Percentiles rank a stretch among this genome's conserved stretches.
Evolutionary conservation across 331 rosid species (phyloP).

Genomic region (Dryas integrifolia): DNA sequence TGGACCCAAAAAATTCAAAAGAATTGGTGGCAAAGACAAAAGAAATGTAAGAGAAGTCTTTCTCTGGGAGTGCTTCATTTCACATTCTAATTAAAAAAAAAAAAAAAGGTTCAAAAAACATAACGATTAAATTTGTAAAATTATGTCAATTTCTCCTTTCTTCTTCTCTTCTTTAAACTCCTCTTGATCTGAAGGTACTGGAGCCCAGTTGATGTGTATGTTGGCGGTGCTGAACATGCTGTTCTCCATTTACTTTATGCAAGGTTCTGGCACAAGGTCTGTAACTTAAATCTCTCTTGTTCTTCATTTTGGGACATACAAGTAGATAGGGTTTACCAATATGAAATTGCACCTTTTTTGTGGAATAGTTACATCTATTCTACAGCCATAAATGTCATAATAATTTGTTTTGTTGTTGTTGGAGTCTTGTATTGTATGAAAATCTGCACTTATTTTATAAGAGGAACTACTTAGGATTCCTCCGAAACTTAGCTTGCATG

Average conservation of each 20-base stretch:
- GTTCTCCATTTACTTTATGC: constrained; percentile 97
- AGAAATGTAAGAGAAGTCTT: constrained; percentile 51
- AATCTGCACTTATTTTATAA: neutral
- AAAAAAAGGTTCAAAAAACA: neutral
- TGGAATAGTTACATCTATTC: neutral
- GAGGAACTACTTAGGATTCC: neutral
- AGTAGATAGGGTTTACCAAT: neutral
- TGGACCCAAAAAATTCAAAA: constrained; percentile 82
- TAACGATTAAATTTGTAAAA: neutral
- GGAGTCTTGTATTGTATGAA: constrained; percentile 22
- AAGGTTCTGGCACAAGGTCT: constrained; percentile 99
- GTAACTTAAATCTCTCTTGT: constrained; percentile 24
- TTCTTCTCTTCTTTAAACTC: constrained; percentile 15
- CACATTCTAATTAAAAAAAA: constrained; percentile 17
- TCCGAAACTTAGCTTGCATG: constrained; percentile 17
- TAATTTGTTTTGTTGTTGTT: neutral
- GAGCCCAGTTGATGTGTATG: constrained; percentile 95
- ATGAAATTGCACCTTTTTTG: neutral
- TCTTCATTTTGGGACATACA: constrained; percentile 15
- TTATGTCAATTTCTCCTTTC: neutral
- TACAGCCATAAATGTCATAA: neutral
- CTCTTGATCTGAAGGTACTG: constrained; percentile 62
- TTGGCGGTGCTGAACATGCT: constrained; percentile 99
- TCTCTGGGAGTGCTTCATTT: constrained; percentile 5
- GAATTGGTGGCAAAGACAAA: constrained; percentile 71